Evolutionary conservation across 2,329 filamentous ascomycete genomes (phyloP).

Genomic region (Fulvia fulva): DNA sequence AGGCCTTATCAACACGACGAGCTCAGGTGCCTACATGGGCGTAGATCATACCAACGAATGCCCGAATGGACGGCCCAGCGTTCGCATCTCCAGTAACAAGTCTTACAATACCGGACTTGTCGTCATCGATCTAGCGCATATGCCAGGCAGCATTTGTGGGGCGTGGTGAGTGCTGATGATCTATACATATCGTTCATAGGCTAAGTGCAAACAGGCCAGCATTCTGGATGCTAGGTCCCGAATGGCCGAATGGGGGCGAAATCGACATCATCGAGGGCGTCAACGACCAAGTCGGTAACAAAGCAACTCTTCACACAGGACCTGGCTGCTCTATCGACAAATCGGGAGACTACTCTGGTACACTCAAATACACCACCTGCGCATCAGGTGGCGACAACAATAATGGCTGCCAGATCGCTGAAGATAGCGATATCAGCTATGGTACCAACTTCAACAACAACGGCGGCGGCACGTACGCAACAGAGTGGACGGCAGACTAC

Average conservation of each 20-base stretch:
- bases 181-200: background rate
- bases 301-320: slow-evolving; percentile 36
- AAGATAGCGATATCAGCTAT: slow-evolving; percentile 44
- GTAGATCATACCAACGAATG: slow-evolving; percentile 39
- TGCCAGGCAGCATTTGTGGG: slow-evolving; percentile 67
- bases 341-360: slow-evolving; percentile 69
- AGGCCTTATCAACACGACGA: slow-evolving; percentile 24
- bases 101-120: slow-evolving; percentile 64
- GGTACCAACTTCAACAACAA: slow-evolving; percentile 34
- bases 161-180: slow-evolving; percentile 48
- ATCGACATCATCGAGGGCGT: slow-evolving; percentile 41
- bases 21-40: slow-evolving; percentile 29
- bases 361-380: slow-evolving; percentile 39
- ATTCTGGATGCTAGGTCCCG: slow-evolving; percentile 61
- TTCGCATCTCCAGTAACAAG: slow-evolving; percentile 65
- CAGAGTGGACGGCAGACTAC: slow-evolving; percentile 27
- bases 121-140: slow-evolving; percentile 68
- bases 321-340: slow-evolving; percentile 31
- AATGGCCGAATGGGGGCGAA: slow-evolving; percentile 36
- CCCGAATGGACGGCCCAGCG: slow-evolving; percentile 61
- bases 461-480: slow-evolving; percentile 47
- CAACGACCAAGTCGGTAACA: slow-evolving; percentile 33
- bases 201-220: slow-evolving; percentile 47
- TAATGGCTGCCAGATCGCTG: slow-evolving; percentile 40
- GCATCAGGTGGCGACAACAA: slow-evolving; percentile 40